Evolutionary conservation across 73 alveolate species (phyloP).

Genomic region (Stentor roeselii): DNA sequence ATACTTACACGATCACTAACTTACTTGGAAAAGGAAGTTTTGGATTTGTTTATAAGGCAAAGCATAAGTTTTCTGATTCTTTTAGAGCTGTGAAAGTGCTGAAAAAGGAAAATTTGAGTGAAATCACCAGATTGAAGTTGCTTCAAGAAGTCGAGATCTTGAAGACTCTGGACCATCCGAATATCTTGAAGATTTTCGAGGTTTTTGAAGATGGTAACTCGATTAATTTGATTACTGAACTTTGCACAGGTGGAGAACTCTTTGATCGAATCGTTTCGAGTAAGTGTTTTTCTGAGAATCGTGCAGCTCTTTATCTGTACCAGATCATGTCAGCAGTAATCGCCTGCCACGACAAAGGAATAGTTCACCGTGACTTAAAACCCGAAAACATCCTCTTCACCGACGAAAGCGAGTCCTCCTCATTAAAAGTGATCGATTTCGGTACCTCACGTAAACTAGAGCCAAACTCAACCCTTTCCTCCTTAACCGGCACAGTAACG

Average conservation of each 20-base stretch:
- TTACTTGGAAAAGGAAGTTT: not conserved
- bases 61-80: not conserved
- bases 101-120: not conserved
- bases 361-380: slow-evolving; percentile 24
- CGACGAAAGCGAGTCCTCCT: slow-evolving; percentile 7
- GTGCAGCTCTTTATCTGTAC: not conserved
- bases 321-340: slow-evolving; percentile 1
- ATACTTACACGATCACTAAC: too few relatives aligned
- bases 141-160: slow-evolving; percentile 12
- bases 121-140: not conserved
- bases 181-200: not conserved
- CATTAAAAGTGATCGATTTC: slow-evolving; percentile 35
- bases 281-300: not conserved
- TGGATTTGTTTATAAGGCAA: not conserved
- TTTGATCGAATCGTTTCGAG: slow-evolving; percentile 3
- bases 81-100: not conserved
- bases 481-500: not conserved
- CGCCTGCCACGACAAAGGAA: not conserved
- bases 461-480: not conserved
- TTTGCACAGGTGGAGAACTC: slow-evolving; percentile 16
- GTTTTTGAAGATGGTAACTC: slow-evolving; percentile 7
- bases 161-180: slow-evolving; percentile 10
- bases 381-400: slow-evolving; percentile 12
- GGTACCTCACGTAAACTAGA: slow-evolving; percentile 14
- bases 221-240: not conserved